Base-by-base conservation (phyloP, 208 protist species). In the Trypanosoma vivax region DNA sequence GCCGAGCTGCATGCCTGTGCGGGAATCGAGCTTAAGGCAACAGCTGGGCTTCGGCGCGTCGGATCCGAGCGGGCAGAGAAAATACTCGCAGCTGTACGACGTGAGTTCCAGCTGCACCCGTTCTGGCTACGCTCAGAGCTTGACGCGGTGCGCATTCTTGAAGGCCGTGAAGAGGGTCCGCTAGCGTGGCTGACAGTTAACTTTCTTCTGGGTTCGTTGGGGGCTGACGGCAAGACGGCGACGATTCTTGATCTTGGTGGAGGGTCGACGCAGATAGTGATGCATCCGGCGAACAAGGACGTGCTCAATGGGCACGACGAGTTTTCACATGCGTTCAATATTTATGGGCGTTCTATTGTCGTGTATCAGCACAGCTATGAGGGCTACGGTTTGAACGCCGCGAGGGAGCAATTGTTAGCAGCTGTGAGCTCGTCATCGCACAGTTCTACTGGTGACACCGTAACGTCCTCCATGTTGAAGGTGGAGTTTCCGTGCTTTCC, bases 111-210 rank as follows among this genome's bases (percentile, higher is more conserved):
- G 19, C 1, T 29, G 23, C 25, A 25, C n/a, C 40, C 52, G 0
- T 72, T 88, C 23, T 82, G 80, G 80, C 0, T 84, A 54, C 65
- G 70, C 34, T 73, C 70, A 10, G 52, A 50, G 27, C 16, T 29
- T 4, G 28, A 78, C 16, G 60, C 79, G 0, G 76, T 81, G 18
- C 67, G 69, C 43, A 88, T 94, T 31, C 65, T 94, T 43, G 80
- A 85, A 25, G 80, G 79, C 31, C 31, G 50, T n/a, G 87, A 91
- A 27, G 87, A 94, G 63, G 87, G 87, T 6, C 70, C 73, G 33
- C 65, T 87, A 39, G 80, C 79, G 48, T 94, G 87, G 87, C 31
- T 91, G 5, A 89, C 87, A 0, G 79, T 91, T 11, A 94, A 94
- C 62, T 90, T 78, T 40, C 65, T 94, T 9, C 51, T 85, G 5